These are phyloP conservation scores for Neofusicoccum sp. DNA, from an alignment of 2,329 filamentous ascomycete genomes.

Conservation along the genomic window DNA sequence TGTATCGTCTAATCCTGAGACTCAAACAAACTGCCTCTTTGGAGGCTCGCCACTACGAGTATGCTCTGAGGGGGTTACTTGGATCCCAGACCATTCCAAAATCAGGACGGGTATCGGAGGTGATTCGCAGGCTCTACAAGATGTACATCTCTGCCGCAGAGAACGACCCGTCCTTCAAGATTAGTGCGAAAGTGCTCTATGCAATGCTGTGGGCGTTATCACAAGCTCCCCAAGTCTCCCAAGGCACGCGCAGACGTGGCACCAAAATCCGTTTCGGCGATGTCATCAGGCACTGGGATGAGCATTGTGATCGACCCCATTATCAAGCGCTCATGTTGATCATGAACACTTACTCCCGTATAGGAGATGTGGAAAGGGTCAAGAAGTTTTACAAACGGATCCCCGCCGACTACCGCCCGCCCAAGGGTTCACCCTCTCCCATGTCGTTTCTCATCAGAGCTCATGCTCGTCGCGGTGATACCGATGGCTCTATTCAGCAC, in stretches of 20 bases:
- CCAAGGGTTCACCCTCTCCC: not conserved
- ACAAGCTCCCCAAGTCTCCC: not conserved
- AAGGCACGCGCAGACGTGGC: not conserved
- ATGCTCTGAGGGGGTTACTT: not conserved
- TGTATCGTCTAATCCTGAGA: conserved; percentile 12
- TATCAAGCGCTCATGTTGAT: not conserved
- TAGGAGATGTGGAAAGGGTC: not conserved
- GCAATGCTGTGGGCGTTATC: not conserved
- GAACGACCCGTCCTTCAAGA: not conserved
- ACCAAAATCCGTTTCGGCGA: not conserved
- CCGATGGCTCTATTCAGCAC: conserved; percentile 59
- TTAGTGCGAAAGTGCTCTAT: not conserved
- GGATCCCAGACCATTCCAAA: not conserved
- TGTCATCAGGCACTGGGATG: not conserved
- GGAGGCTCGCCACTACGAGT: not conserved
- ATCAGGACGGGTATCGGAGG: not conserved
- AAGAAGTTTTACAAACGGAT: not conserved
- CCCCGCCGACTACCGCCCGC: not conserved
- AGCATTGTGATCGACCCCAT: not conserved
- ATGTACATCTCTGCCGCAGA: not conserved
- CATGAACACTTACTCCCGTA: not conserved
- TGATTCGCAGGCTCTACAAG: not conserved
- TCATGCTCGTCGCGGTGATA: conserved; percentile 69
- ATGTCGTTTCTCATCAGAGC: conserved; percentile 61
- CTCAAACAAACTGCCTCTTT: not conserved